phyloP scores from a whole-genome alignment of 2,329 filamentous ascomycete species.

The Trichophyton benhamiae region DNA sequence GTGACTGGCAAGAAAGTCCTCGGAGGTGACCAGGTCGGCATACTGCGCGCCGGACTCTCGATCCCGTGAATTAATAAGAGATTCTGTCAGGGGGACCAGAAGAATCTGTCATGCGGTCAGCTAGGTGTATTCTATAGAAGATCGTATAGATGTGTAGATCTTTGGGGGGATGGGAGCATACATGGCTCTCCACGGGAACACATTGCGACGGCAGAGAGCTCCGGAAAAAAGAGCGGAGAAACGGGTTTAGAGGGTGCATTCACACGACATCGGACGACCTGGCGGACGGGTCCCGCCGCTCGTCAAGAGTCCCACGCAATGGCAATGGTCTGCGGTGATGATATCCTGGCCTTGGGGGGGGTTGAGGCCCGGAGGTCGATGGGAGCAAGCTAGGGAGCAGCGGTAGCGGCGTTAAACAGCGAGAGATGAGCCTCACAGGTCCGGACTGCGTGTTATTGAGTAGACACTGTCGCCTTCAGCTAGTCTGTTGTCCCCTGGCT shows the following conservation, averaged over 20 bases:
- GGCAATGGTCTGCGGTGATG: not conserved
- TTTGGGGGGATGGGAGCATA: constrained; percentile 23
- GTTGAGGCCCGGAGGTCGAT: not conserved
- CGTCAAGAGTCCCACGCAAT: not conserved
- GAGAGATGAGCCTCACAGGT: not conserved
- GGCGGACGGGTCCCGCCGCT: constrained; percentile 12
- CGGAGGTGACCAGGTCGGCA: constrained; percentile 69
- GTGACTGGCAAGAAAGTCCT: constrained; percentile 95
- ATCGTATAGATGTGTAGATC: not conserved
- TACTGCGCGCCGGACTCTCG: constrained; percentile 67
- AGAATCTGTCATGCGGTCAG: constrained; percentile 47
- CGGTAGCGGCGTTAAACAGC: not conserved
- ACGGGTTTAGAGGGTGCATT: constrained; percentile 99
- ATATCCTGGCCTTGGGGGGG: not conserved
- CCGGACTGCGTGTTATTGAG: not conserved
- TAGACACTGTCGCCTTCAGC: not conserved
- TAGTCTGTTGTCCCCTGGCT: not conserved
- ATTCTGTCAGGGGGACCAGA: constrained; percentile 85
- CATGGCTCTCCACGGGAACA: constrained; percentile 77
- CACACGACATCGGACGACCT: constrained; percentile 41
- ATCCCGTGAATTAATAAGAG: constrained; percentile 77
- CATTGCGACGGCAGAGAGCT: constrained; percentile 88
- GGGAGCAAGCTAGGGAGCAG: not conserved
- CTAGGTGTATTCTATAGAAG: not conserved
- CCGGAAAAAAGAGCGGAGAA: constrained; percentile 96